phyloP scores from a whole-genome alignment of 768 basidiomycete species.

The Suillus plorans region DNA sequence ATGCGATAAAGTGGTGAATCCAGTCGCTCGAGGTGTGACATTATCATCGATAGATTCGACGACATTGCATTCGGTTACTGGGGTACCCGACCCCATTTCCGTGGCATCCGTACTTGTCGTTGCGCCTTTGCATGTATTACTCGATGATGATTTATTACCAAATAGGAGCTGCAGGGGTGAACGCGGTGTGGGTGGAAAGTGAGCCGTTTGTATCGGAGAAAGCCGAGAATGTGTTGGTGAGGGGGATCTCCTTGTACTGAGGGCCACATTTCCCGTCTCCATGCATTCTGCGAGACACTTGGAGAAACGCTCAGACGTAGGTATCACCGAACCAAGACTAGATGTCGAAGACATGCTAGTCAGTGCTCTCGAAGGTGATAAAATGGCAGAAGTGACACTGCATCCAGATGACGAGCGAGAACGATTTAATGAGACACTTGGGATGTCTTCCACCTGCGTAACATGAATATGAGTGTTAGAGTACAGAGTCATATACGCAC shows the following conservation, averaged over 20 bases:
- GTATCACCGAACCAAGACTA: slow-evolving; percentile 30
- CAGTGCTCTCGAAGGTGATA: slow-evolving; percentile 10
- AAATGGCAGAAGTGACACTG: slow-evolving; percentile 4
- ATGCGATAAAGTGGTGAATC: slow-evolving; percentile 8
- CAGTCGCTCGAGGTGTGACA: slow-evolving; percentile 24
- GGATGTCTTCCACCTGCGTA: not conserved
- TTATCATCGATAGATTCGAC: slow-evolving; percentile 18
- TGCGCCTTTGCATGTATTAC: slow-evolving; percentile 1
- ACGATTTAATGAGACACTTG: not conserved
- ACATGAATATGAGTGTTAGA: not conserved
- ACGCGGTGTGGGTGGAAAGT: slow-evolving; percentile 4
- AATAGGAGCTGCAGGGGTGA: slow-evolving; percentile 10
- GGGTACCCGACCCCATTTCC: slow-evolving; percentile 8
- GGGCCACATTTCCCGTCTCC: slow-evolving; percentile 6
- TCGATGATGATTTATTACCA: slow-evolving; percentile 9
- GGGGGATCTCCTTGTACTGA: not conserved
- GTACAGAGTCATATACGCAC: slow-evolving; percentile 12
- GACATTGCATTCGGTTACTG: slow-evolving; percentile 10
- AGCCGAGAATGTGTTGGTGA: slow-evolving; percentile 1
- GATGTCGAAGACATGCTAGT: slow-evolving; percentile 25
- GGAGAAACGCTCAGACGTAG: slow-evolving; percentile 26
- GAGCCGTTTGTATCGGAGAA: slow-evolving; percentile 2
- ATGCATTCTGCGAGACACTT: slow-evolving; percentile 11
- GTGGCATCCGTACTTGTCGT: slow-evolving; percentile 1
- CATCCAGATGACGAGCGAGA: not conserved